phyloP scores from a whole-genome alignment of 2,329 filamentous ascomycete species.

The Exutisphaerella laricina region DNA sequence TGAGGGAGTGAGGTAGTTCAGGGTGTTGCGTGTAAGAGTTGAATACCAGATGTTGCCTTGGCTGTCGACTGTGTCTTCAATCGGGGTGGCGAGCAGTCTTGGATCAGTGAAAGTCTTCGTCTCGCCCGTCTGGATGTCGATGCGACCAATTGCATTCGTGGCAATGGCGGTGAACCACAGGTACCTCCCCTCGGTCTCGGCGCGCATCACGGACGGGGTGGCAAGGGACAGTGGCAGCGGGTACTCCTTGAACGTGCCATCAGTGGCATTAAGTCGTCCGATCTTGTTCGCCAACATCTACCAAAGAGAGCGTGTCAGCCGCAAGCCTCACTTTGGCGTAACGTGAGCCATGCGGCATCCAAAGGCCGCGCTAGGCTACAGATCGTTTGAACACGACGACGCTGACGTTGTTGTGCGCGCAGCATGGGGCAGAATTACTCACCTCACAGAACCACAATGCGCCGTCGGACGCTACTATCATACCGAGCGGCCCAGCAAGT shows the following conservation, averaged over 20 bases:
- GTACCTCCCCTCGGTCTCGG: slow-evolving; percentile 19
- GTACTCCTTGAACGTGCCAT: slow-evolving; percentile 18
- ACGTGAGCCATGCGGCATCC: too few species aligned
- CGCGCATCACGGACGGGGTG: slow-evolving; percentile 22
- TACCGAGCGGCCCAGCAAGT: slow-evolving; percentile 18
- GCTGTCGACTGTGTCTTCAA: slow-evolving; percentile 18
- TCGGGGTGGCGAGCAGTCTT: slow-evolving; percentile 15
- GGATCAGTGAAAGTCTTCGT: slow-evolving; percentile 16
- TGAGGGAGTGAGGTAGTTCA: slow-evolving; percentile 20
- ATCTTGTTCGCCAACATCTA: slow-evolving; percentile 25
- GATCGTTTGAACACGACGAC: too few species aligned
- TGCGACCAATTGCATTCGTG: slow-evolving; percentile 19
- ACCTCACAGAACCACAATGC: slow-evolving; percentile 23
- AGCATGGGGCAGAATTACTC: too few species aligned
- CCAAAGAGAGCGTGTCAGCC: too few species aligned
- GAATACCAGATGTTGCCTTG: slow-evolving; percentile 19
- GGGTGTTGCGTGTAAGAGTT: slow-evolving; percentile 10
- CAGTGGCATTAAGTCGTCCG: slow-evolving; percentile 16
- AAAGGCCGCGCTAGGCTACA: too few species aligned
- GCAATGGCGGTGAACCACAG: slow-evolving; percentile 23
- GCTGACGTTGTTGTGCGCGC: too few species aligned
- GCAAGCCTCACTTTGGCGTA: too few species aligned
- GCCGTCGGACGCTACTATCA: slow-evolving; percentile 18
- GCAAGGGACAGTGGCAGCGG: slow-evolving; percentile 14
- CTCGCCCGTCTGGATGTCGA: slow-evolving; percentile 19